These are phyloP conservation scores for Phytophthora macrochlamydospora DNA, from an alignment of 352 stramenopile species.

Conservation along the genomic window DNA sequence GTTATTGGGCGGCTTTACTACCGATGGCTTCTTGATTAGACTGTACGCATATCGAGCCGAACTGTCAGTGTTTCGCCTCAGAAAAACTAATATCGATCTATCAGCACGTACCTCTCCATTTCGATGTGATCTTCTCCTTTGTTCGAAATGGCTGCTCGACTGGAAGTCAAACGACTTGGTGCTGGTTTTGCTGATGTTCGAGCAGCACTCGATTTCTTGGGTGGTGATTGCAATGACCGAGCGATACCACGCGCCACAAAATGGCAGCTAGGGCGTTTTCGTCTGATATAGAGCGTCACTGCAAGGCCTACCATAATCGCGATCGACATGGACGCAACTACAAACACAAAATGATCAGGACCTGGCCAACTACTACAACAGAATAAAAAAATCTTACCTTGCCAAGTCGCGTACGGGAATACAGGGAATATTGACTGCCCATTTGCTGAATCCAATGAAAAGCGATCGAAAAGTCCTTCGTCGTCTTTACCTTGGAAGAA, in stretches of 20 bases:
- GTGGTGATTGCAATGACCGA: constrained; percentile 17
- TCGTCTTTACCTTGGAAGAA: constrained; percentile 32
- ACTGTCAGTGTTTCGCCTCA: not conserved
- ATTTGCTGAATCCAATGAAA: constrained; percentile 30
- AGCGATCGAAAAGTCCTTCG: constrained; percentile 32
- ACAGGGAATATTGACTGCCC: constrained; percentile 34
- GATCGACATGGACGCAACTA: constrained; percentile 59
- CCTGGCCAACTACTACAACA: not conserved
- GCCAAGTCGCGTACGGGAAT: constrained; percentile 61
- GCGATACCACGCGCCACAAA: constrained; percentile 24
- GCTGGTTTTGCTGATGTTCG: constrained; percentile 28
- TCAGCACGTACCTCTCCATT: constrained; percentile 42
- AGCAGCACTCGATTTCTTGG: constrained; percentile 6
- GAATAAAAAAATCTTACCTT: constrained; percentile 40
- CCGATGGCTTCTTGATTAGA: constrained; percentile 20
- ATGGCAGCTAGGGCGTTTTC: constrained; percentile 36
- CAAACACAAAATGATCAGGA: not conserved
- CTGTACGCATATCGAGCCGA: not conserved
- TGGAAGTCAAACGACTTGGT: constrained; percentile 23
- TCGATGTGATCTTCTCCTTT: constrained; percentile 39
- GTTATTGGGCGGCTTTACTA: not conserved
- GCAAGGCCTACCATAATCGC: constrained; percentile 53
- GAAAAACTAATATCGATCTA: not conserved
- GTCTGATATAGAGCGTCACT: constrained; percentile 56
- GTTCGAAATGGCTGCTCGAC: constrained; percentile 27